Evolutionary conservation across 768 basidiomycete species (phyloP), one percentile per base, ranked within the genome.

Genomic region (Boletus fagicola): DNA sequence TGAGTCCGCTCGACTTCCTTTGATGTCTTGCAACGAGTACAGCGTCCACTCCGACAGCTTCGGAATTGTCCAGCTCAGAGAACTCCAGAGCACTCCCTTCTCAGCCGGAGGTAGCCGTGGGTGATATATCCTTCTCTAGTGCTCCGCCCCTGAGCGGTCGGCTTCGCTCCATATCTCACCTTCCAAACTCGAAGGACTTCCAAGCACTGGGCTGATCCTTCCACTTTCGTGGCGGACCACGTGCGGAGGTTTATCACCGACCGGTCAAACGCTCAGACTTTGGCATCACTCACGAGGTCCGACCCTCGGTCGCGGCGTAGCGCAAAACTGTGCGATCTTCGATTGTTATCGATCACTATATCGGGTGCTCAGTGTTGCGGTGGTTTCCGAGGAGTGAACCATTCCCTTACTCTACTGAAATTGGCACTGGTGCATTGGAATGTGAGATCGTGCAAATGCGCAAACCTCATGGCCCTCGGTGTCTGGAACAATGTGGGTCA

Each of bases 21-120:
- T 86, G 20, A 82, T 85, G 77, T 80, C 80, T 33, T 86, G 83
- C 70, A 84, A 84, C 62, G 81, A 83, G 55, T 83, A 79, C 62
- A 74, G 77, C 51, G 76, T 79, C 60, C 79, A 78, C 63, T 72
- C 72, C 6, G 72, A 72, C 18, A 61, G 68, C 28, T 83, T 85
- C 67, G 74, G 28, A 28, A 28, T 73, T 57, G 2, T 73, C 58
- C 80, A 71, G 6, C 68, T 79, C 65, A 75, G 72, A 56, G 66
- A 68, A 15, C 73, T 73, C 13, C 60, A 66, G 5, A 76, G 76
- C 54, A 71, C 79, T 7, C 64, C 67, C 49, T 61, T 73, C 35
- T 53, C 59, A 5, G 58, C 66, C 39, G 61, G 66, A 54, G 57
- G 60, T 45, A 44, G 48, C 50, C 44, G 47, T 33, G 28, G n/a